Evolutionary conservation across 495 filamentous ascomycete genomes (phyloP).

Genomic region (Penicillium nucicola): DNA sequence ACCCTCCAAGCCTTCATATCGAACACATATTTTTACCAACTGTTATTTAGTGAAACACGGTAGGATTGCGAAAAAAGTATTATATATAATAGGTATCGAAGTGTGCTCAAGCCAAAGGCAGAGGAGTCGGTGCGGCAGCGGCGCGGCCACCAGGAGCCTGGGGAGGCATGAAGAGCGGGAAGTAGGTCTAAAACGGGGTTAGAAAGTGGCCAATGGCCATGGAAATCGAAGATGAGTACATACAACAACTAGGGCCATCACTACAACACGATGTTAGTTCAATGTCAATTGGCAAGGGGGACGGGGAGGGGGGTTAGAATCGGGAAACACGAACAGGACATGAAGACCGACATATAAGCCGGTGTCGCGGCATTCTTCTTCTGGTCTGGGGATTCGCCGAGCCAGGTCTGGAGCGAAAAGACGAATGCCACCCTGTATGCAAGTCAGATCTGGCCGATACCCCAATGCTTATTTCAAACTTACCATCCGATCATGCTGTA

Average conservation of each 20-base stretch:
- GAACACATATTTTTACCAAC: neutral
- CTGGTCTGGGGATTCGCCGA: slow-evolving; percentile 76
- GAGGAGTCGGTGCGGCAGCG: slow-evolving; percentile 41
- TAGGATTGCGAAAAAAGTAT: neutral
- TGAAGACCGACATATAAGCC: slow-evolving; percentile 79
- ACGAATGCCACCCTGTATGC: slow-evolving; percentile 71
- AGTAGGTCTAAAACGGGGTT: slow-evolving; percentile 57
- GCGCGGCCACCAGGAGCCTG: slow-evolving; percentile 35
- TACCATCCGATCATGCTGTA: slow-evolving; percentile 77
- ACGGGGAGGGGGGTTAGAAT: neutral
- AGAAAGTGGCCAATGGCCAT: no score
- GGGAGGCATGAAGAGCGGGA: slow-evolving; percentile 78
- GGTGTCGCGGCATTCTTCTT: slow-evolving; percentile 66
- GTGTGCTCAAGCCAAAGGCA: slow-evolving; percentile 35
- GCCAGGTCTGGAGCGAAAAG: slow-evolving; percentile 80
- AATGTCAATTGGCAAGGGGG: neutral
- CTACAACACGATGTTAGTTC: slow-evolving; percentile 37
- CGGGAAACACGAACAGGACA: slow-evolving; percentile 66
- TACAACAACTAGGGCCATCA: slow-evolving; percentile 74
- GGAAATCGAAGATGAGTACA: slow-evolving; percentile 18
- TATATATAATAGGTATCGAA: slow-evolving; percentile 9
- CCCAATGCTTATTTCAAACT: slow-evolving; percentile 14
- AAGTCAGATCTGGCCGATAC: slow-evolving; percentile 4
- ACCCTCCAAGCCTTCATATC: neutral
- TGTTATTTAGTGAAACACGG: neutral